Evolutionary conservation across 257 asterid genomes (phyloP).

Genomic region (Linderniella brevidens): DNA sequence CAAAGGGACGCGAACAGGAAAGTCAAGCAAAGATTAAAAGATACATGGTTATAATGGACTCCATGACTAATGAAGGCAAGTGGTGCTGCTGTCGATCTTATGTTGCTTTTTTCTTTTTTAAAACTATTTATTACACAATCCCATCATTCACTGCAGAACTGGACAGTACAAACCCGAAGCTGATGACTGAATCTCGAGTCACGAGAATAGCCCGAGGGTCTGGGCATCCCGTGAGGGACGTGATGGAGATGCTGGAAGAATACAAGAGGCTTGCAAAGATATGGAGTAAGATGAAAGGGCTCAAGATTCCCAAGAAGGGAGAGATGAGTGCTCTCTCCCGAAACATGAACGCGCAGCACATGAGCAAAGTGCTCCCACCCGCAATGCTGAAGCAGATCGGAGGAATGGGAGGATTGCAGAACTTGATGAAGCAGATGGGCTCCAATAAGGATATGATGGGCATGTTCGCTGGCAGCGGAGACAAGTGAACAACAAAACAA

Average conservation of each 20-base stretch:
- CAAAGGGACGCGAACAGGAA: conserved; percentile 85
- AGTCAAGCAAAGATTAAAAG: conserved; percentile 83
- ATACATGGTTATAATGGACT: conserved; percentile 97
- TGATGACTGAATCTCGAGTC: conserved; percentile 73
- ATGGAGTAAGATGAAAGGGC: conserved; percentile 97
- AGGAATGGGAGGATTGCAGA: conserved; percentile 89
- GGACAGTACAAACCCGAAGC: conserved; percentile 78
- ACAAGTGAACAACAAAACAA: no score
- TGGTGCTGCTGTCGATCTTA: no score
- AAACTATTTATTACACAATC: no score
- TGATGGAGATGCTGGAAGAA: conserved; percentile 89
- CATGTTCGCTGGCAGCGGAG: conserved; percentile 71
- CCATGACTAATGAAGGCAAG: conserved; percentile 94
- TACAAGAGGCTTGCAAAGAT: conserved; percentile 81
- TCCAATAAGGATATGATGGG: conserved; percentile 85
- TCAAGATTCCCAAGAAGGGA: conserved; percentile 93
- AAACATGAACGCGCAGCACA: conserved; percentile 84
- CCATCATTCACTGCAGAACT: conserved; percentile 35
- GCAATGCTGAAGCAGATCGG: conserved; percentile 92
- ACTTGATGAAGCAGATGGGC: conserved; percentile 95
- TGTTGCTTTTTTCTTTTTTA: no score
- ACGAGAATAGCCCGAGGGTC: conserved; percentile 80
- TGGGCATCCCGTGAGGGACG: conserved; percentile 67
- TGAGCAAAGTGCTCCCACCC: conserved; percentile 91
- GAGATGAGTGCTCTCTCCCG: conserved; percentile 72